phyloP scores from a whole-genome alignment of 2,329 filamentous ascomycete species.

The Aspergillus sojae region DNA sequence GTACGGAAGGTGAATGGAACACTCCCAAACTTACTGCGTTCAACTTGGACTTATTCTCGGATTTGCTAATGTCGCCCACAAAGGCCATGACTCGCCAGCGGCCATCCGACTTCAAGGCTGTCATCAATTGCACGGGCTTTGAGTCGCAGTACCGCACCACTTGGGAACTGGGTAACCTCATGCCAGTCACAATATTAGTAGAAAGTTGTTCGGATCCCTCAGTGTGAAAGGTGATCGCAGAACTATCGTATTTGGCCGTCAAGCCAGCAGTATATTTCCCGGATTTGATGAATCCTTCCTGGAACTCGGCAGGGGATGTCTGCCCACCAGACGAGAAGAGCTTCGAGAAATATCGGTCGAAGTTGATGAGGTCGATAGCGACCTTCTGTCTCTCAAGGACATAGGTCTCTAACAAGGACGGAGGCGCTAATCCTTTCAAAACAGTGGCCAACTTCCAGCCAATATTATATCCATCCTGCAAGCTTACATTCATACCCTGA shows the following conservation, averaged over 20 bases:
- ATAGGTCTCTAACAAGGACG: slow-evolving; percentile 56
- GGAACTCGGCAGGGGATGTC: slow-evolving; percentile 54
- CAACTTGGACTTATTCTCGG: slow-evolving; percentile 32
- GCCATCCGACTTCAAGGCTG: slow-evolving; percentile 55
- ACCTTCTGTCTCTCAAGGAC: slow-evolving; percentile 56
- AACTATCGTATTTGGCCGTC: slow-evolving; percentile 58
- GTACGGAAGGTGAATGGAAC: slow-evolving; percentile 10
- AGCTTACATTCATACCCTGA: slow-evolving; percentile 57
- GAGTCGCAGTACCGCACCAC: slow-evolving; percentile 64
- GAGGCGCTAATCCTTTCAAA: slow-evolving; percentile 47
- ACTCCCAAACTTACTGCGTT: slow-evolving; percentile 37
- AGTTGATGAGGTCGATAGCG: slow-evolving; percentile 62
- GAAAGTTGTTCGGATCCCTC: slow-evolving; percentile 40
- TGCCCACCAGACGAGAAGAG: slow-evolving; percentile 53
- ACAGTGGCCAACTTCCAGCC: slow-evolving; percentile 62
- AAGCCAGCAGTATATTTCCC: slow-evolving; percentile 64
- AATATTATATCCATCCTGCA: slow-evolving; percentile 65
- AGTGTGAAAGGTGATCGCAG: slow-evolving; percentile 46
- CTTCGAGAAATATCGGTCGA: slow-evolving; percentile 59
- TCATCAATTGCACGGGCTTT: slow-evolving; percentile 55
- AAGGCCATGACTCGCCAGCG: slow-evolving; percentile 57
- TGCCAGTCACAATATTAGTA: slow-evolving; percentile 46
- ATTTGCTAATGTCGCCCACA: slow-evolving; percentile 44
- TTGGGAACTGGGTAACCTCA: slow-evolving; percentile 57
- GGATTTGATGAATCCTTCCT: slow-evolving; percentile 59